These are phyloP conservation scores for Hypoxylon sp. DNA, from an alignment of 2,329 filamentous ascomycete species.

Conservation along the genomic window DNA sequence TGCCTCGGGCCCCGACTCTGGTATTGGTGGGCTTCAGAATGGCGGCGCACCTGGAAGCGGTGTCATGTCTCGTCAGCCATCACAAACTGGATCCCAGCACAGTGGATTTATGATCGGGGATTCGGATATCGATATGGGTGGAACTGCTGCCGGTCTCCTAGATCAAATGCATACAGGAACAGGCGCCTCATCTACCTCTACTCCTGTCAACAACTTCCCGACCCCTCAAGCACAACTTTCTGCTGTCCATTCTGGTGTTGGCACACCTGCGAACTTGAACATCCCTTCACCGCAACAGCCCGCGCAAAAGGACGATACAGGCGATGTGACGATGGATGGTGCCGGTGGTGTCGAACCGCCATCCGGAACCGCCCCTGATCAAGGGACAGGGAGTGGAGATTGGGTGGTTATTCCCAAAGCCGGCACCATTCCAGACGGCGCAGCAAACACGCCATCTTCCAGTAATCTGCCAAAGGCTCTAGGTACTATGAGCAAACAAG, in stretches of 20 bases:
- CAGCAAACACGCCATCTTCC: conserved; percentile 42
- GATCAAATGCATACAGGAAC: conserved; percentile 78
- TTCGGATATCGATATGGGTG: conserved; percentile 75
- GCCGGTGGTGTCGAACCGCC: conserved; percentile 60
- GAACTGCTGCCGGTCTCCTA: conserved; percentile 74
- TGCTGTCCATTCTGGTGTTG: conserved; percentile 68
- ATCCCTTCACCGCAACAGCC: conserved; percentile 62
- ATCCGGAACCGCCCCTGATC: conserved; percentile 63
- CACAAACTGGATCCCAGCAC: conserved; percentile 69
- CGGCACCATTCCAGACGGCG: conserved; percentile 62
- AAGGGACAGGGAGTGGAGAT: conserved; percentile 71
- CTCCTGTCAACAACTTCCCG: conserved; percentile 72
- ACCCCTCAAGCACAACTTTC: conserved; percentile 74
- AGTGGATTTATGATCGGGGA: conserved; percentile 71
- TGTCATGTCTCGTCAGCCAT: conserved; percentile 67
- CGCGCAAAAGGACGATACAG: conserved; percentile 49
- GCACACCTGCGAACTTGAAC: conserved; percentile 68
- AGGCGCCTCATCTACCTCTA: conserved; percentile 72
- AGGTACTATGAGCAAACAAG: conserved; percentile 55
- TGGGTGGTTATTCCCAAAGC: conserved; percentile 83
- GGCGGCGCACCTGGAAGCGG: conserved; percentile 47
- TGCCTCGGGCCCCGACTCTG: conserved; percentile 33
- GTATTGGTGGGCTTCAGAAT: conserved; percentile 43
- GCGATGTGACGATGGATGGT: conserved; percentile 71
- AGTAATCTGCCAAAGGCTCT: conserved; percentile 46